These are phyloP conservation scores for Mycena capillaripes DNA, from an alignment of 768 basidiomycete species.

Conservation along the genomic window DNA sequence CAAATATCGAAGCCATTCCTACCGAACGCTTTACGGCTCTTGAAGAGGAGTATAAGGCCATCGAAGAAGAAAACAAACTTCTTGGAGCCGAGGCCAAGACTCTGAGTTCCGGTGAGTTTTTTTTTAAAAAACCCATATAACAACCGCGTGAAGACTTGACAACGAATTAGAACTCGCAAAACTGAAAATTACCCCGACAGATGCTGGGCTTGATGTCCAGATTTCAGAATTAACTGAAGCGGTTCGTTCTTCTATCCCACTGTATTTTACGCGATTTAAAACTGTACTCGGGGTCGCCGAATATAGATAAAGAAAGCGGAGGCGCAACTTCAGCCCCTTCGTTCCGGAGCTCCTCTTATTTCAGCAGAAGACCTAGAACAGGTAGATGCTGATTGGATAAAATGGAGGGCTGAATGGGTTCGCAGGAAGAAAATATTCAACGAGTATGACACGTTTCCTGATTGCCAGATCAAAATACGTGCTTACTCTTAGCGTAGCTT, in stretches of 20 bases:
- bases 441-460: slow-evolving; percentile 61
- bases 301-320: slow-evolving; percentile 64
- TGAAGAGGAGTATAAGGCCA: slow-evolving; percentile 67
- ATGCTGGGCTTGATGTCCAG: slow-evolving; percentile 71
- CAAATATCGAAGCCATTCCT: slow-evolving; percentile 74
- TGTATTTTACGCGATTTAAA: slow-evolving; percentile 19
- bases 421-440: slow-evolving; percentile 82
- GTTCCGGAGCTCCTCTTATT: slow-evolving; percentile 75
- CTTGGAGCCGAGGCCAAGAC: slow-evolving; percentile 66
- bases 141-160: slow-evolving; percentile 22
- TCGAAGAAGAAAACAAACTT: slow-evolving; percentile 72
- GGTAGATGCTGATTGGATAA: slow-evolving; percentile 81
- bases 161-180: slow-evolving; percentile 70
- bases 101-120: slow-evolving; percentile 54
- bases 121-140: neutral
- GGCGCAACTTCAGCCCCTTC: slow-evolving; percentile 72
- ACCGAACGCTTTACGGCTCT: slow-evolving; percentile 71
- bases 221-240: slow-evolving; percentile 64
- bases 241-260: slow-evolving; percentile 54
- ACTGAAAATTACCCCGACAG: slow-evolving; percentile 76
- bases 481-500: slow-evolving; percentile 63
- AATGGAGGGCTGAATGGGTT: slow-evolving; percentile 88
- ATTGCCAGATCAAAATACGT: neutral
- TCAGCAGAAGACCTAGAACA: slow-evolving; percentile 78
- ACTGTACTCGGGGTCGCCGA: slow-evolving; percentile 26